Conservation (phyloP, 2,329 filamentous ascomycete species). For the Parastagonospora avenae region DNA sequence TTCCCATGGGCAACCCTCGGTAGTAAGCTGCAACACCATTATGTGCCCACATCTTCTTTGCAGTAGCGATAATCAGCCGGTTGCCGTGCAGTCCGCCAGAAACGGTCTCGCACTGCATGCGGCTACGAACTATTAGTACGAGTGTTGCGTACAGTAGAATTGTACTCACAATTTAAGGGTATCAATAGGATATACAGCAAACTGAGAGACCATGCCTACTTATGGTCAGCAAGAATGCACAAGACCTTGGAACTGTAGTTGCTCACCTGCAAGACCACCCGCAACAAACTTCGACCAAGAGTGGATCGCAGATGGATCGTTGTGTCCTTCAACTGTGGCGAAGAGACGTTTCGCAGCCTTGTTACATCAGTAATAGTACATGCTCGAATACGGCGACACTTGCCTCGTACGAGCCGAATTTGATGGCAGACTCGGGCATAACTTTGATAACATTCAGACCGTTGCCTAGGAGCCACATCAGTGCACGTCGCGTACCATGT, state of each 20-base stretch:
- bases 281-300: slow-evolving; percentile 88
- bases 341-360: slow-evolving; percentile 85
- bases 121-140: slow-evolving; percentile 49
- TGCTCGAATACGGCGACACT: slow-evolving; percentile 16
- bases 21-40: slow-evolving; percentile 81
- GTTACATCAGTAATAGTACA: slow-evolving; percentile 13
- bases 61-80: slow-evolving; percentile 79
- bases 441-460: slow-evolving; percentile 96
- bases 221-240: slow-evolving; percentile 2
- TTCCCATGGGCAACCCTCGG: slow-evolving; percentile 88
- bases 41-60: slow-evolving; percentile 81
- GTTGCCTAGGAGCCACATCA: slow-evolving; percentile 67
- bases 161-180: slow-evolving; percentile 72
- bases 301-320: slow-evolving; percentile 78
- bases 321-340: slow-evolving; percentile 84
- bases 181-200: slow-evolving; percentile 93
- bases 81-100: slow-evolving; percentile 83
- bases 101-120: slow-evolving; percentile 94
- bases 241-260: not conserved
- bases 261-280: slow-evolving; percentile 74
- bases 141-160: not conserved
- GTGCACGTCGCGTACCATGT: slow-evolving; percentile 9
- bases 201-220: slow-evolving; percentile 84
- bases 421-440: slow-evolving; percentile 98
- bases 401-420: slow-evolving; percentile 94